Conservation (phyloP, 2,329 filamentous ascomycete genomes). For the Ceratocystis ficicola region DNA sequence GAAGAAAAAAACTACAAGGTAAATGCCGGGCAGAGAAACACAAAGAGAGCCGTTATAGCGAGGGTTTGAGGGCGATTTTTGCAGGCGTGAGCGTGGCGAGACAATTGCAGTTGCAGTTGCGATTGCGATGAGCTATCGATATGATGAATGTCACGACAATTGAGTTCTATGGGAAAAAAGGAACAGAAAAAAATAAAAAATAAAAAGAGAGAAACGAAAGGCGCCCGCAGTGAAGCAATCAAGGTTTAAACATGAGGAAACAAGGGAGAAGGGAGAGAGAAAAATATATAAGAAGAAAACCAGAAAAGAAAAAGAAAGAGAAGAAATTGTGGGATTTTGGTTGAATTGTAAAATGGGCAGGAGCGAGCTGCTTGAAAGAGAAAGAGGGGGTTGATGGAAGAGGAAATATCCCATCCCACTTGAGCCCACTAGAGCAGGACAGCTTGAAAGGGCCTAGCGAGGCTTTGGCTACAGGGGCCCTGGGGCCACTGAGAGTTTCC, state of each 20-base stretch:
- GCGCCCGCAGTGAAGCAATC: conserved; percentile 4
- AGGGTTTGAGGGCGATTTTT: not conserved
- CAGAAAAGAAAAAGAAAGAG: conserved; percentile 7
- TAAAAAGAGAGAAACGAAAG: not conserved
- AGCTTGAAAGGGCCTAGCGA: not conserved
- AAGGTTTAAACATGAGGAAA: conserved; percentile 9
- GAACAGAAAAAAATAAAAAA: not conserved
- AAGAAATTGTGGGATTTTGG: conserved; percentile 6
- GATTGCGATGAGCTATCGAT: not conserved
- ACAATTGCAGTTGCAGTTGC: not conserved
- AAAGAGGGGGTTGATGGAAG: not conserved
- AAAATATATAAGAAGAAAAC: conserved; percentile 6
- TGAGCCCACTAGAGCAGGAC: not conserved
- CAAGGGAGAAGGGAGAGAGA: not conserved
- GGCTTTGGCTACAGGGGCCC: not conserved
- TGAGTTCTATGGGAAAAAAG: not conserved
- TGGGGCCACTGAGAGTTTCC: not conserved
- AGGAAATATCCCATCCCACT: conserved; percentile 1
- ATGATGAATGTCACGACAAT: not conserved
- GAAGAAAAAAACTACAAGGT: not conserved
- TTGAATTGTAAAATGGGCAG: not conserved
- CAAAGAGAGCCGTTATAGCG: not conserved
- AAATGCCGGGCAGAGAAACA: not conserved
- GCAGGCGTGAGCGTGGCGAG: not conserved
- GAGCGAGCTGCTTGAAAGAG: not conserved